phyloP scores from a whole-genome alignment of 768 basidiomycete species.

The Leucosporidium creatinivorum region DNA sequence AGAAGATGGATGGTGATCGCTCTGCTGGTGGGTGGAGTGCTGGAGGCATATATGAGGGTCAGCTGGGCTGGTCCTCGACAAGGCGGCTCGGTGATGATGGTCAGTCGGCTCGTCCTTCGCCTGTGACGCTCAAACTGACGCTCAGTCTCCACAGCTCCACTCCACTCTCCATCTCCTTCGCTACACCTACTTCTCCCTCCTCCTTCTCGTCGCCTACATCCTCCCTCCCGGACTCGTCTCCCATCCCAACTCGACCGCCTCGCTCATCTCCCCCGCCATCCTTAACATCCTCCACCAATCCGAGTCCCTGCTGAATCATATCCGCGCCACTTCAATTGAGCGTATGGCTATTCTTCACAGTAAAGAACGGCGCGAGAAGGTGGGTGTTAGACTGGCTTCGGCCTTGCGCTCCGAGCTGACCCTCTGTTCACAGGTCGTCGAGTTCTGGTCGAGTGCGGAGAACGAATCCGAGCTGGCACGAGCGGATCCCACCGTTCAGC shows the following conservation, averaged over 20 bases:
- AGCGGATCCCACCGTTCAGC: no score
- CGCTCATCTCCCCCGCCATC: neutral
- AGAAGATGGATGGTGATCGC: neutral
- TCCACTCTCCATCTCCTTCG: constrained; percentile 10
- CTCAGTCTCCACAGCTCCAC: neutral
- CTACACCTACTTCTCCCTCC: neutral
- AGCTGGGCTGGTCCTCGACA: constrained; percentile 2
- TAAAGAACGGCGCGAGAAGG: constrained; percentile 1
- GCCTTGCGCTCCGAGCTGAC: no score
- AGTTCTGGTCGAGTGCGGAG: no score
- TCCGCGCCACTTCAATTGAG: constrained; percentile 7
- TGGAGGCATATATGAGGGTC: constrained; percentile 4
- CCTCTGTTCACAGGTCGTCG: no score
- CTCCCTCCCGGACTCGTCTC: neutral
- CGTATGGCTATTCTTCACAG: constrained; percentile 15
- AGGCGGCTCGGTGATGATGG: constrained; percentile 5
- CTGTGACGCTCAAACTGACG: neutral
- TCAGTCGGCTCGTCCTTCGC: neutral
- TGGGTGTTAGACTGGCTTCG: neutral
- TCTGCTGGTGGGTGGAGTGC: neutral
- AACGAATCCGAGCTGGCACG: no score
- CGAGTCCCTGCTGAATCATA: constrained; percentile 2
- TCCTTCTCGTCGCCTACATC: constrained; percentile 3
- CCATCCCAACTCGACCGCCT: neutral
- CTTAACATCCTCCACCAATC: neutral